Percentiles rank a stretch among this genome's conserved stretches.
Conservation (phyloP, 768 basidiomycete genomes). For the Lepiota brunneoincarnata region DNA sequence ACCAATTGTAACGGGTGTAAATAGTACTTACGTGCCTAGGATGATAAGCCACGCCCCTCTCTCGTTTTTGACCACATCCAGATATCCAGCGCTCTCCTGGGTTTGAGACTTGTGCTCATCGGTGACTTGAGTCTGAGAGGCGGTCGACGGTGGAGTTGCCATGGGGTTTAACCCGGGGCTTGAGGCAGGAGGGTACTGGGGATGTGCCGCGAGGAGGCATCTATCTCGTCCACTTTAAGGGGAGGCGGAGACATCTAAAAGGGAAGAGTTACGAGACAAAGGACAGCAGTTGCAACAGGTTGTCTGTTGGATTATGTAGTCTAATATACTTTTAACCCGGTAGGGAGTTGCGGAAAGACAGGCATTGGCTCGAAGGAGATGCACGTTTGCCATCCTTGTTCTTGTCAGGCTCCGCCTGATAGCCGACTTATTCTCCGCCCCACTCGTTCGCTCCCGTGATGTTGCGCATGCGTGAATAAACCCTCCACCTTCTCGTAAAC, state of each 20-base stretch:
- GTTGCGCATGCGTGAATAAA: too few species aligned
- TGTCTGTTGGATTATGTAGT: not conserved
- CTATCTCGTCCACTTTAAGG: conserved; percentile 21
- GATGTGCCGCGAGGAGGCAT: not conserved
- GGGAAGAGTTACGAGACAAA: conserved; percentile 8
- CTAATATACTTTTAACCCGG: conserved; percentile 5
- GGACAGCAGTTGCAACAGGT: conserved; percentile 1
- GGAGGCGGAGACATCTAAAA: conserved; percentile 2
- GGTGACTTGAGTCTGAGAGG: too few species aligned
- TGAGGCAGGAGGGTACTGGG: too few species aligned
- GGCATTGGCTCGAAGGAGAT: not conserved
- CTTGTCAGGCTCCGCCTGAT: not conserved
- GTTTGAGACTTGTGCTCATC: not conserved
- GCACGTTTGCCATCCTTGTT: not conserved
- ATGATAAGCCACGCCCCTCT: conserved; percentile 41
- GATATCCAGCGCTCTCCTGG: not conserved
- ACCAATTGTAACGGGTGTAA: not conserved
- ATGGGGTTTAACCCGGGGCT: too few species aligned
- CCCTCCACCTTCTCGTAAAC: not conserved
- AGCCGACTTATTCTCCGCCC: too few species aligned
- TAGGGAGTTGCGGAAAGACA: not conserved
- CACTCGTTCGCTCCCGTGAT: not conserved
- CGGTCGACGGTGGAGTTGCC: too few species aligned
- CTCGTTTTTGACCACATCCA: conserved; percentile 17
- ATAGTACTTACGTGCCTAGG: conserved; percentile 39